phyloP scores from a whole-genome alignment of 2,329 filamentous ascomycete species.

The Diplodia corticola region DNA sequence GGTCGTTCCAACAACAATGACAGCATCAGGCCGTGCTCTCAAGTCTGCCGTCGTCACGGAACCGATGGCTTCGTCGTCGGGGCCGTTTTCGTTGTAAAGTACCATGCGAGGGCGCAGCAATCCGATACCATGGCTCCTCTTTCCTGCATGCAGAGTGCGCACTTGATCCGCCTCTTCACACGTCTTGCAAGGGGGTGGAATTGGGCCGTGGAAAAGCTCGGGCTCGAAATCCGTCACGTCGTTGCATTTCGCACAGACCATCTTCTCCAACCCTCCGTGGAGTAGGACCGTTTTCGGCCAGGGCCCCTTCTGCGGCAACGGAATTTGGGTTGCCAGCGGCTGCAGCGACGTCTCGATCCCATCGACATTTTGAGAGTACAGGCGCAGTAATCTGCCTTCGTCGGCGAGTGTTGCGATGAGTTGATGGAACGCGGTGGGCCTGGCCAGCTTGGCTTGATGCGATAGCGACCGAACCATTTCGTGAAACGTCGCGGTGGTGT shows the following conservation, averaged over 20 bases:
- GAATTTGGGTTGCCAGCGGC: slow-evolving; percentile 77
- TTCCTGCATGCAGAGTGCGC: slow-evolving; percentile 73
- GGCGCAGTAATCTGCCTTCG: slow-evolving; percentile 80
- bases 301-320: slow-evolving; percentile 78
- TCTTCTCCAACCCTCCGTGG: slow-evolving; percentile 89
- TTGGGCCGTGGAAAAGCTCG: slow-evolving; percentile 77
- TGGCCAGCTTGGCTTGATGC: slow-evolving; percentile 71
- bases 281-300: slow-evolving; percentile 94
- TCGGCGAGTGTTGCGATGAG: slow-evolving; percentile 85
- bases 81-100: slow-evolving; percentile 95
- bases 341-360: slow-evolving; percentile 84
- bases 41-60: slow-evolving; percentile 85
- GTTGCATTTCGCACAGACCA: slow-evolving; percentile 94
- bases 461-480: slow-evolving; percentile 92
- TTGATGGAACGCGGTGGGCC: slow-evolving; percentile 89
- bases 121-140: slow-evolving; percentile 91
- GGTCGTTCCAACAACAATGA: slow-evolving; percentile 93
- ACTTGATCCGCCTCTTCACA: slow-evolving; percentile 76
- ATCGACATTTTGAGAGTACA: slow-evolving; percentile 98
- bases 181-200: slow-evolving; percentile 74
- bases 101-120: slow-evolving; percentile 89
- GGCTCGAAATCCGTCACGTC: slow-evolving; percentile 74
- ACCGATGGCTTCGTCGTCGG: slow-evolving; percentile 93
- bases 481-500: slow-evolving; percentile 87
- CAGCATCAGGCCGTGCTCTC: slow-evolving; percentile 80